Evolutionary conservation across 169 alveolate species (phyloP).

Genomic region (Eimeria necatrix): DNA sequence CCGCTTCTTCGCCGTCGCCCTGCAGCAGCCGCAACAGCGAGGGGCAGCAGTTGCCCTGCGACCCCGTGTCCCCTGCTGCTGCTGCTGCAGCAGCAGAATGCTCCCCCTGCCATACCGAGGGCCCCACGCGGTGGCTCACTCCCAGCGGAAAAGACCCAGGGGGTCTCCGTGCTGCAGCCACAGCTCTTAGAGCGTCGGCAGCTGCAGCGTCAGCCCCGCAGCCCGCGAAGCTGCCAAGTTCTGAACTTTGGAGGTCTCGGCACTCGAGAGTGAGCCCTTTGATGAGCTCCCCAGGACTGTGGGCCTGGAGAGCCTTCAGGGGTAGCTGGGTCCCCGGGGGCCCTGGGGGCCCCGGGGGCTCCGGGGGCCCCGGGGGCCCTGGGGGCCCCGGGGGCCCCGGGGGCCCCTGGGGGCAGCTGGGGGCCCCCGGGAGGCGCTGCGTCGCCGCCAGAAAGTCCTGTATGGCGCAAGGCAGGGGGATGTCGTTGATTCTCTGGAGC

Average conservation of each 20-base stretch:
- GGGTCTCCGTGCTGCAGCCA: background rate
- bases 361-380: background rate
- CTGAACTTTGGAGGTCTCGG: background rate
- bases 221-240: background rate
- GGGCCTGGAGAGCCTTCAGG: background rate
- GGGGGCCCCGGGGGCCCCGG: background rate
- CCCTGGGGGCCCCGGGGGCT: background rate
- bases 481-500: background rate
- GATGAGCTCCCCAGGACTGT: background rate
- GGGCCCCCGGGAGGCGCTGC: background rate
- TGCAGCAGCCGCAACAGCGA: slow-evolving; percentile 57
- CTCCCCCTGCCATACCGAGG: background rate
- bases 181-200: background rate
- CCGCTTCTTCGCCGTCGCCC: slow-evolving; percentile 23
- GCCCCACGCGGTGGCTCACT: background rate
- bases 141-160: background rate
- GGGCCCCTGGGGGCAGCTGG: background rate
- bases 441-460: slow-evolving; percentile 77
- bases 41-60: slow-evolving; percentile 45
- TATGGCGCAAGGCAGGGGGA: slow-evolving; percentile 61
- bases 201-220: no score
- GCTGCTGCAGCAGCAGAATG: background rate
- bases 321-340: background rate
- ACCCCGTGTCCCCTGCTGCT: background rate
- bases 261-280: background rate